Percentiles rank a stretch among this genome's conserved stretches.
Evolutionary conservation across 169 alveolate genomes (phyloP).

Genomic region (Cyclospora cayetanensis): DNA sequence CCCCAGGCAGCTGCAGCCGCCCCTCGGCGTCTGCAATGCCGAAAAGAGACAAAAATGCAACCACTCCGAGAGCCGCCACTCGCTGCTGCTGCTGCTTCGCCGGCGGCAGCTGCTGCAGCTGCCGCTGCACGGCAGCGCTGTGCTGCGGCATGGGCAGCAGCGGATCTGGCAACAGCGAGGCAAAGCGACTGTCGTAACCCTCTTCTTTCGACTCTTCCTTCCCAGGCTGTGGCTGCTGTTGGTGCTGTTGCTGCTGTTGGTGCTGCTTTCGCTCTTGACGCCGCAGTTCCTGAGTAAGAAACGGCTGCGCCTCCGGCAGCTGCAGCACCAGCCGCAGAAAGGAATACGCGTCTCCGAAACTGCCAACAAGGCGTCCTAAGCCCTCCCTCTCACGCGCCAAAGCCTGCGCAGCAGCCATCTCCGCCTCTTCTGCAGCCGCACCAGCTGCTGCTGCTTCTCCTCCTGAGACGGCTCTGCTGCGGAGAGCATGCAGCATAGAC

Average conservation of each 20-base stretch:
- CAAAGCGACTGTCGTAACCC: background rate
- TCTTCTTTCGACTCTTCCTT: background rate
- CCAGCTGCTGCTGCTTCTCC: constrained; percentile 7
- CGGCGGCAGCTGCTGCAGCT: background rate
- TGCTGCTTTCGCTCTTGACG: background rate
- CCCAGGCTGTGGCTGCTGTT: background rate
- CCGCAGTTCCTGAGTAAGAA: background rate
- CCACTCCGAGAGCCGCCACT: constrained; percentile 56
- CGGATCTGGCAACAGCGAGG: background rate
- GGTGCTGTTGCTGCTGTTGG: constrained; percentile 20
- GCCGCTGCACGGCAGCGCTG: background rate
- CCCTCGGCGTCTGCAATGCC: constrained; percentile 75
- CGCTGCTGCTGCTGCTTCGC: background rate
- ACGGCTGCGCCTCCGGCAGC: background rate
- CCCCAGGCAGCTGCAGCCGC: constrained; percentile 74
- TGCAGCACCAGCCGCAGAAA: constrained; percentile 2
- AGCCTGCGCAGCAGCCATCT: background rate
- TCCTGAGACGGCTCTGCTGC: background rate
- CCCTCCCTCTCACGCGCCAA: background rate
- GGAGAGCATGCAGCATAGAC: background rate
- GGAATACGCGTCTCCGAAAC: background rate
- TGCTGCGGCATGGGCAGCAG: background rate
- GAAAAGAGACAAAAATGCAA: constrained; percentile 73
- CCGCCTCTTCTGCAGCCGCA: background rate
- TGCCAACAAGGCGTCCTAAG: background rate